These are phyloP conservation scores for Hypoxylon sp. DNA, from an alignment of 2,329 filamentous ascomycete species.

Conservation along the genomic window DNA sequence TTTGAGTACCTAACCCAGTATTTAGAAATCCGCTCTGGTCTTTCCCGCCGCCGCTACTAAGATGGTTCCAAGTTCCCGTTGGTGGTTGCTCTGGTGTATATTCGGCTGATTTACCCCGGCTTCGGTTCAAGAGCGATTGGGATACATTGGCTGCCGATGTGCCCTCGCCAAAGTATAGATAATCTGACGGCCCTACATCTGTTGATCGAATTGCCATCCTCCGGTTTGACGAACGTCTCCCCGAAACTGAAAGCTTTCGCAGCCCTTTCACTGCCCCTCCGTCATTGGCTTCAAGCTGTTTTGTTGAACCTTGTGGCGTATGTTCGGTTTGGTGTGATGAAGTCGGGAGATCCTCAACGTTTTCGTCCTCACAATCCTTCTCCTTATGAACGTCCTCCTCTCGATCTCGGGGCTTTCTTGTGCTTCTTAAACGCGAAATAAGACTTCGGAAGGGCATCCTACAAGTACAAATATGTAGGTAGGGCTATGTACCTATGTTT, in stretches of 20 bases:
- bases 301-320: background rate
- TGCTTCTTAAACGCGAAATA: conserved; percentile 24
- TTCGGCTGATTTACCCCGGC: conserved; percentile 19
- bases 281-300: background rate
- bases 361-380: background rate
- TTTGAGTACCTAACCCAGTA: conserved; percentile 24
- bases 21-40: conserved; percentile 32
- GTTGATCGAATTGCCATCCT: background rate
- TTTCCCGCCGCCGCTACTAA: conserved; percentile 5
- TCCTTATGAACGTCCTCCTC: background rate
- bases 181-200: conserved; percentile 27
- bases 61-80: background rate
- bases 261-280: conserved; percentile 20
- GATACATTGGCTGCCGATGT: conserved; percentile 25
- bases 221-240: background rate
- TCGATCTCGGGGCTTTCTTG: conserved; percentile 8
- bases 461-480: background rate
- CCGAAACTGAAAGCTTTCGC: conserved; percentile 21
- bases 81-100: background rate
- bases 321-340: conserved; percentile 5
- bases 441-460: conserved; percentile 24
- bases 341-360: background rate
- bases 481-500: background rate
- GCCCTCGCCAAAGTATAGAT: conserved; percentile 38
- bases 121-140: conserved; percentile 23